phyloP scores from a whole-genome alignment of 371 early-diverging fungal genomes.

The Vairimorpha ceranae region DNA sequence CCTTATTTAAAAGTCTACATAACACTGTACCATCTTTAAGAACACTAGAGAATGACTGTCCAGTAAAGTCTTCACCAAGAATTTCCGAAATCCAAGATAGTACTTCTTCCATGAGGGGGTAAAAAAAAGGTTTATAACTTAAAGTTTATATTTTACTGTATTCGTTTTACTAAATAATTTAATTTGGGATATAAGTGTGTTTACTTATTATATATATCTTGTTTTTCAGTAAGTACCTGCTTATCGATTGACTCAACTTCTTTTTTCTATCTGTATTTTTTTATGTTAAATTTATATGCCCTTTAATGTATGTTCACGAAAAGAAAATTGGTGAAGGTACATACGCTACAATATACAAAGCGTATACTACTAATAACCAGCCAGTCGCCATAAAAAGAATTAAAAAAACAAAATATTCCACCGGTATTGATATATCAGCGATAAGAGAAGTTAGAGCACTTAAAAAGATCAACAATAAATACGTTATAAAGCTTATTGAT shows the following conservation, averaged over 20 bases:
- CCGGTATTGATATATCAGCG: conserved; percentile 78
- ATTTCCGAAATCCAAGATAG: conserved; percentile 38
- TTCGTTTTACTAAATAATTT: no score
- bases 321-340: conserved; percentile 67
- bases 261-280: no score
- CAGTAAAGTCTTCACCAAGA: conserved; percentile 23
- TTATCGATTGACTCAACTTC: no score
- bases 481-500: conserved; percentile 70
- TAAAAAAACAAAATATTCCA: conserved; percentile 54
- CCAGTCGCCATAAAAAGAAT: conserved; percentile 62
- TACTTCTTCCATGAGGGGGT: conserved; percentile 28
- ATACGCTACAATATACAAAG: conserved; percentile 69
- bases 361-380: conserved; percentile 64
- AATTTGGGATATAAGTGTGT: no score
- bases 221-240: no score
- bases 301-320: conserved; percentile 45
- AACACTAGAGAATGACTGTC: conserved; percentile 18
- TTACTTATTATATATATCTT: no score
- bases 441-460: conserved; percentile 90
- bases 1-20: conserved; percentile 69
- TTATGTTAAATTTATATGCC: background rate
- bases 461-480: conserved; percentile 67
- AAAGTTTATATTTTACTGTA: background rate
- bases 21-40: conserved; percentile 70
- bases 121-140: background rate